phyloP scores from a whole-genome alignment of 768 basidiomycete genomes.

The Aureoboletus auriporus region DNA sequence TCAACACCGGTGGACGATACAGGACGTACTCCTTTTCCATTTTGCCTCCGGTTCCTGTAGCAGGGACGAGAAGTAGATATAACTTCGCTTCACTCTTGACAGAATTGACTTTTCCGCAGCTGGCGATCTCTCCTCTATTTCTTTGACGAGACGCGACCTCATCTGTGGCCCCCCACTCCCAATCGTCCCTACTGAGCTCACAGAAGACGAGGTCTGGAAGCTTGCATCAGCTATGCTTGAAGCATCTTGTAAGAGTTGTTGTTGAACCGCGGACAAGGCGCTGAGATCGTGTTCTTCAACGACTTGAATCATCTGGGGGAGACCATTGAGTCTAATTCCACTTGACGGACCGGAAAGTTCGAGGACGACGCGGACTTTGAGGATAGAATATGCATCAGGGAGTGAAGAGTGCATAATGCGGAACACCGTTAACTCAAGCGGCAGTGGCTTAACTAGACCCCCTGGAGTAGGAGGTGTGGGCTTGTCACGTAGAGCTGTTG shows the following conservation, averaged over 20 bases:
- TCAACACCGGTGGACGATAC: background rate
- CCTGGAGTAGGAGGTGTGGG: conserved; percentile 26
- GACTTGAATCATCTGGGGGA: conserved; percentile 63
- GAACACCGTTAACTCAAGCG: conserved; percentile 53
- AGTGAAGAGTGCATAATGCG: conserved; percentile 70
- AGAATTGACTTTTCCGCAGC: conserved; percentile 80
- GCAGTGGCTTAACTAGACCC: conserved; percentile 35
- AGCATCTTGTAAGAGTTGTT: conserved; percentile 63
- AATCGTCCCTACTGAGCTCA: conserved; percentile 46
- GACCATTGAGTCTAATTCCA: conserved; percentile 83
- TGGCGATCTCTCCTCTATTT: conserved; percentile 45
- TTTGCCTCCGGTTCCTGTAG: conserved; percentile 98
- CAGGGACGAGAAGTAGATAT: conserved; percentile 96
- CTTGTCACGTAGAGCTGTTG: conserved; percentile 49
- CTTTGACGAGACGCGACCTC: conserved; percentile 32
- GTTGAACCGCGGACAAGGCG: conserved; percentile 38
- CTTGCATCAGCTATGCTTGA: conserved; percentile 66
- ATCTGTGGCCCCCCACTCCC: conserved; percentile 30
- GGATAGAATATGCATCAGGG: conserved; percentile 67
- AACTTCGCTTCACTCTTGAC: conserved; percentile 84
- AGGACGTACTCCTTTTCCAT: conserved; percentile 78
- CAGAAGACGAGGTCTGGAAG: conserved; percentile 61
- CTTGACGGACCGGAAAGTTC: conserved; percentile 76
- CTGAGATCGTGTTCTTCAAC: conserved; percentile 66
- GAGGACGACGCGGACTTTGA: conserved; percentile 76